Evolutionary conservation across 2,329 filamentous ascomycete species (phyloP).

Genomic region (Dothistroma septosporum): DNA sequence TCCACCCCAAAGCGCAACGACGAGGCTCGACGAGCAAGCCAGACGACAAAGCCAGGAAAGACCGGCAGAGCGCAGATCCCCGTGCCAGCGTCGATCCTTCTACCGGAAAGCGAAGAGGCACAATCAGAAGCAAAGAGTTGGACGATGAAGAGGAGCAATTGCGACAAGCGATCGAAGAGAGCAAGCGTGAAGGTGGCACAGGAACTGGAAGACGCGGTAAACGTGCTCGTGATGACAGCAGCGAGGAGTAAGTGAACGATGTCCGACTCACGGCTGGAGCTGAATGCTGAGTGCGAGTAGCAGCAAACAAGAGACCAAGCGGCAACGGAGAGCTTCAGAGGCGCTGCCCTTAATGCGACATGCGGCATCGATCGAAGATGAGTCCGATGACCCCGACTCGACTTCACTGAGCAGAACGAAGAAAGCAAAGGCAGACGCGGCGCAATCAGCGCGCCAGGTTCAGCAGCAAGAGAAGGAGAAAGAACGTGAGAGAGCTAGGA

Average conservation of each 20-base stretch:
- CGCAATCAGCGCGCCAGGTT: constrained; percentile 55
- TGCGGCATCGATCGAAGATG: constrained; percentile 51
- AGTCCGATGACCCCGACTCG: constrained; percentile 66
- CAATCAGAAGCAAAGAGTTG: constrained; percentile 94
- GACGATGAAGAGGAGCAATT: constrained; percentile 94
- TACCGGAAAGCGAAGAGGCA: constrained; percentile 79
- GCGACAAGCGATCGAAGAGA: constrained; percentile 86
- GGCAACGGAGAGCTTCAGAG: constrained; percentile 76
- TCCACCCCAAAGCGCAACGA: constrained; percentile 52
- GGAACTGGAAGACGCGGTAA: constrained; percentile 62
- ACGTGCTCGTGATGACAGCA: constrained; percentile 82
- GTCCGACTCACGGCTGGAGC: background rate
- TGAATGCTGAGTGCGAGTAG: constrained; percentile 44
- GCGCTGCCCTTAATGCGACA: constrained; percentile 53
- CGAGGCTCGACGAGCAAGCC: constrained; percentile 65
- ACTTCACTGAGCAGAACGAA: constrained; percentile 30
- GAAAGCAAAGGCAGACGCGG: constrained; percentile 46
- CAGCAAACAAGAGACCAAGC: constrained; percentile 67
- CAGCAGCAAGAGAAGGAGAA: constrained; percentile 59
- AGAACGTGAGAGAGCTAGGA: constrained; percentile 68
- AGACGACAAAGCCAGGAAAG: constrained; percentile 52
- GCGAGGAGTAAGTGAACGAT: constrained; percentile 74
- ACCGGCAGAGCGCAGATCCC: constrained; percentile 51
- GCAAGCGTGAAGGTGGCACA: constrained; percentile 65
- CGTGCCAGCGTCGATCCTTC: constrained; percentile 52